Conservation (phyloP, 2,329 filamentous ascomycete species). For the Colletotrichum orchidophilum region DNA sequence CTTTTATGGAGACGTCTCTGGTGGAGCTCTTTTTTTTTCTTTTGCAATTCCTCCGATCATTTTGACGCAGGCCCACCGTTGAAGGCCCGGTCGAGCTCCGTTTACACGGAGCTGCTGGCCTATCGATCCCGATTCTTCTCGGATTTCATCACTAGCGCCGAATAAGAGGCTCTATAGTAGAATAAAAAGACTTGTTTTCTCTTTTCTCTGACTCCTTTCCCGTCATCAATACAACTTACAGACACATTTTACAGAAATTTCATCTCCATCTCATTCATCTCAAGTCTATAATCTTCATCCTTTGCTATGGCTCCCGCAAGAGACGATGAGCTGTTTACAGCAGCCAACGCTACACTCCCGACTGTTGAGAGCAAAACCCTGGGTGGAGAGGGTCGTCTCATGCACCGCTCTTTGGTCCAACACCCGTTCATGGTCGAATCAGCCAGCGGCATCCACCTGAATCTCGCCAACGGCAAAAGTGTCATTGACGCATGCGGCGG, state of each 20-base stretch:
- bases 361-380: not conserved
- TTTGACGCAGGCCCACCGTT: not conserved
- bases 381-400: constrained; percentile 34
- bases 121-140: not conserved
- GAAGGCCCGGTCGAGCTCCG: not conserved
- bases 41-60: not conserved
- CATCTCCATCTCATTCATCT: not conserved
- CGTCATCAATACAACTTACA: not conserved
- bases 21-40: not conserved
- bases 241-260: not conserved
- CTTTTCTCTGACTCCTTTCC: not conserved
- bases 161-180: not conserved
- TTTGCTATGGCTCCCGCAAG: constrained; percentile 34
- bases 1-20: not conserved
- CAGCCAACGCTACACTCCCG: not conserved
- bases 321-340: constrained; percentile 22
- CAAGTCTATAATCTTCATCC: too few species aligned
- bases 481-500: constrained; percentile 49
- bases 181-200: not conserved
- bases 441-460: constrained; percentile 50
- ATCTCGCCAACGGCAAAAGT: constrained; percentile 43
- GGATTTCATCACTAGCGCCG: not conserved
- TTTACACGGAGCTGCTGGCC: not conserved
- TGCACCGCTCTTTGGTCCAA: constrained; percentile 46
- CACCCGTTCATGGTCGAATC: constrained; percentile 49